Evolutionary conservation across 1,284 basidiomycete genomes (phyloP).

Genomic region (Acaromyces ingoldii): DNA sequence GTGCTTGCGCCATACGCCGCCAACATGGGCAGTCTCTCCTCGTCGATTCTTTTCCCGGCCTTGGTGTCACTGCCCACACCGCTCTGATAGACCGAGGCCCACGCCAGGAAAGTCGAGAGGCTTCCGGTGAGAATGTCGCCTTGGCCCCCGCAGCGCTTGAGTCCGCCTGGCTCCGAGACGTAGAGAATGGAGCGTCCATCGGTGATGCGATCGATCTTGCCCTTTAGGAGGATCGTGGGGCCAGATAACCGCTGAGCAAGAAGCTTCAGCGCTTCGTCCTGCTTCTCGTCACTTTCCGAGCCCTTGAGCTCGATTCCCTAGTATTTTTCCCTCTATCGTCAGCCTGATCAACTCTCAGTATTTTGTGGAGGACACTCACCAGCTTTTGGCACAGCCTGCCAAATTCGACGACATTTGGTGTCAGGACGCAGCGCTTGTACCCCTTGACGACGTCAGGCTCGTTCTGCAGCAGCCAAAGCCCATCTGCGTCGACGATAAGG

Average conservation of each 20-base stretch:
- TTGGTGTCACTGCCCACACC: slow-evolving; percentile 55
- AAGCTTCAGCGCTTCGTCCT: slow-evolving; percentile 43
- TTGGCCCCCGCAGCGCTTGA: slow-evolving; percentile 91
- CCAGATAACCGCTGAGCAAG: slow-evolving; percentile 74
- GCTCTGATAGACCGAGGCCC: slow-evolving; percentile 83
- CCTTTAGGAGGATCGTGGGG: slow-evolving; percentile 89
- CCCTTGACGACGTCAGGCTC: slow-evolving; percentile 71
- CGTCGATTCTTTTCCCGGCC: no score
- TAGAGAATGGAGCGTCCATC: slow-evolving; percentile 54
- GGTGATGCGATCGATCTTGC: slow-evolving; percentile 54
- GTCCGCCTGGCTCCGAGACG: slow-evolving; percentile 69
- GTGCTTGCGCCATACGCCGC: slow-evolving; percentile 83
- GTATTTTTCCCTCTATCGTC: no score
- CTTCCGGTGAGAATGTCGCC: slow-evolving; percentile 86
- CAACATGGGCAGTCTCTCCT: slow-evolving; percentile 66
- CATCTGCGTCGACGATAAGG: slow-evolving; percentile 89
- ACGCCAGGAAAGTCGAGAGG: slow-evolving; percentile 82
- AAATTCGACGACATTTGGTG: slow-evolving; percentile 94
- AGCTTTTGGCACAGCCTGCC: slow-evolving; percentile 71
- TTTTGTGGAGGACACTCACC: no score
- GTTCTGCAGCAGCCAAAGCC: slow-evolving; percentile 70
- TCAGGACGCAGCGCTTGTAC: slow-evolving; percentile 74
- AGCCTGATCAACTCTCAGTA: no score
- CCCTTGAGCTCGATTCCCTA: no score
- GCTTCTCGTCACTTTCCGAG: slow-evolving; percentile 28